phyloP scores from a whole-genome alignment of 2,329 filamentous ascomycete species.

The Fusarium liriodendri region DNA sequence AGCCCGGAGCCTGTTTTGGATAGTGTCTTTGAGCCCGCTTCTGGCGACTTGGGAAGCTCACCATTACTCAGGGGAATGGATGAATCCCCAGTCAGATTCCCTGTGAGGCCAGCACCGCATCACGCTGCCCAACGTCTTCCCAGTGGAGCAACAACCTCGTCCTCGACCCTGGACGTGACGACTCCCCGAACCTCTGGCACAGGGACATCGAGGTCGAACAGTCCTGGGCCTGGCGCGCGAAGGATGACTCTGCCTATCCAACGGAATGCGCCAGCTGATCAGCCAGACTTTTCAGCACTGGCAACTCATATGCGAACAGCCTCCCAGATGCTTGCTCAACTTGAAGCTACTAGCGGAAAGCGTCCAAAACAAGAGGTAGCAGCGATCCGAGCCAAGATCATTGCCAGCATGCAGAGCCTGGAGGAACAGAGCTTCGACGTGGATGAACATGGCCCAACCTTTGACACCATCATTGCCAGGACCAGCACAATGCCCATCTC shows the following conservation, averaged over 20 bases:
- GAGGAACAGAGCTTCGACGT: slow-evolving; percentile 87
- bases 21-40: slow-evolving; percentile 86
- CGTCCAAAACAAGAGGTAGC: slow-evolving; percentile 83
- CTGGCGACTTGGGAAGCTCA: slow-evolving; percentile 81
- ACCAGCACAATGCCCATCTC: slow-evolving; percentile 63
- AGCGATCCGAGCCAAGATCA: slow-evolving; percentile 86
- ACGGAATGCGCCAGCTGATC: slow-evolving; percentile 69
- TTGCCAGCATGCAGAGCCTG: slow-evolving; percentile 88
- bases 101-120: slow-evolving; percentile 44
- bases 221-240: slow-evolving; percentile 66
- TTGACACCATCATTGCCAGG: slow-evolving; percentile 85
- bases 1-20: slow-evolving; percentile 64
- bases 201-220: slow-evolving; percentile 75
- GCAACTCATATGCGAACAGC: slow-evolving; percentile 90
- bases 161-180: slow-evolving; percentile 68
- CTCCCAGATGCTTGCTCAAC: slow-evolving; percentile 86
- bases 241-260: slow-evolving; percentile 70
- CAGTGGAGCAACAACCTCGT: slow-evolving; percentile 70
- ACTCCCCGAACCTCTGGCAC: slow-evolving; percentile 78
- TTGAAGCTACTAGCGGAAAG: slow-evolving; percentile 84
- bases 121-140: slow-evolving; percentile 65
- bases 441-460: slow-evolving; percentile 80
- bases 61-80: slow-evolving; percentile 72
- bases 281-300: slow-evolving; percentile 83
- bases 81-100: slow-evolving; percentile 54